A percentile compares a stretch with the other conserved stretches of the same genome.
Conservation (phyloP, 2,329 filamentous ascomycete genomes). For the Cercospora zeina region DNA sequence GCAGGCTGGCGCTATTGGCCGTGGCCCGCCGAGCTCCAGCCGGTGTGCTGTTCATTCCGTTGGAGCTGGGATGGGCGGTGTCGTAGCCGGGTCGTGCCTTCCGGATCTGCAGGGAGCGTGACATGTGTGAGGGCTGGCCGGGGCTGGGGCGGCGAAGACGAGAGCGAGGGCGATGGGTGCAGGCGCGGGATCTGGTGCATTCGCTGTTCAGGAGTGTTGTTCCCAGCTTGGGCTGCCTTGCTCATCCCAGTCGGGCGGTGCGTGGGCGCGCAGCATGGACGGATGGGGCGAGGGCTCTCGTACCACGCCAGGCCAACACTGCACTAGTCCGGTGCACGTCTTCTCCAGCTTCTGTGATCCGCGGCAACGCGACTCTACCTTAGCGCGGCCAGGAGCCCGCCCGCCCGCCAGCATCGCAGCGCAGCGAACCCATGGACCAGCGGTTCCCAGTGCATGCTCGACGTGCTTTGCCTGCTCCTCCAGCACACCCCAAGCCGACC, state of each 20-base stretch:
- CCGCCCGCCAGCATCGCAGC: not conserved
- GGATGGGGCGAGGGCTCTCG: conserved; percentile 8
- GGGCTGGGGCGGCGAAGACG: too few relatives aligned
- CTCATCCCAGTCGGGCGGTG: conserved; percentile 11
- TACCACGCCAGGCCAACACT: conserved; percentile 25
- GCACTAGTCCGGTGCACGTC: conserved; percentile 22
- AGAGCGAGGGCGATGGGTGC: not conserved
- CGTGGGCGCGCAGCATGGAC: not conserved
- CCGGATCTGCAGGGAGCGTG: conserved; percentile 29
- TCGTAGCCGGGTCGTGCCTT: conserved; percentile 29
- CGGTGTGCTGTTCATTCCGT: conserved; percentile 26
- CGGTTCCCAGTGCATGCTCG: conserved; percentile 24
- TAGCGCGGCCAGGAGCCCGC: conserved; percentile 26
- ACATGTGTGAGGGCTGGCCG: conserved; percentile 7
- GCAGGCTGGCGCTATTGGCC: conserved; percentile 23
- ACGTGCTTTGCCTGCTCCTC: conserved; percentile 19
- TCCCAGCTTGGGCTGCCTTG: conserved; percentile 26
- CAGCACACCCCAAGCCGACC: conserved; percentile 31
- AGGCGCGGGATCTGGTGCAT: conserved; percentile 19
- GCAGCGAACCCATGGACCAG: conserved; percentile 23
- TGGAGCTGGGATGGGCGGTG: conserved; percentile 27
- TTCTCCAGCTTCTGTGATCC: conserved; percentile 28
- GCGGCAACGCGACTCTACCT: conserved; percentile 18
- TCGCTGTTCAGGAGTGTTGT: conserved; percentile 19
- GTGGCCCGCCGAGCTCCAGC: conserved; percentile 28